Base-by-base conservation (phyloP, 2,329 filamentous ascomycete genomes). In the Paecilomyces variotii region DNA sequence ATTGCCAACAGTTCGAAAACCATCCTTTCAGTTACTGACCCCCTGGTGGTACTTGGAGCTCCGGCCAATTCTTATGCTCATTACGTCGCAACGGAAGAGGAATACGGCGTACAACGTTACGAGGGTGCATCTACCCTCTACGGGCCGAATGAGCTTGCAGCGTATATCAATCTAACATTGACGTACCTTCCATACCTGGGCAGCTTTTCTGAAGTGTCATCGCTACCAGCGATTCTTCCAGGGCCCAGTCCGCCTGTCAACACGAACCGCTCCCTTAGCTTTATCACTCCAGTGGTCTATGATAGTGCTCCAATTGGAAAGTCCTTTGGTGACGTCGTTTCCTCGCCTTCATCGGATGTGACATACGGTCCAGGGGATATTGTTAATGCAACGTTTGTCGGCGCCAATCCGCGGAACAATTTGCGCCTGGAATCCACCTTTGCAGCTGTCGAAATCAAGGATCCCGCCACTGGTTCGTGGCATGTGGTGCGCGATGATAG, bases 121-220 rank as follows among this genome's bases (percentile, higher is more conserved):
- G 93, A 97, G 76, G 93, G 92, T n/a, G 93, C 90, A 0, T 93
- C 89, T 5, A 97, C 93, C 0, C 84, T 97, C 1, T 94, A 89
- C 71, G 93, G 93, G 0, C 88, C 83, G 1, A 85, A 91, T 72
- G 90, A 91, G 0, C 82, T 97, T 10, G 84, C 88, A 35, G 93
- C 91, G 0, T 94, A 94, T 76, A 89, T 97, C 76, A 92, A 95
- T 72, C 80, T 93, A 51, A 92, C 90, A 0, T 79, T 91, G n/a
- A 82, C 80, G 0, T 85, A 88, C 70, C 82, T 94, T 2, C 81
- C 80, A 14, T 87, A 87, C 70, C 82, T 95, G 2, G 79, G 79
- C 10, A 76, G 78, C 57, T 77, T 78, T 73, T 60, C 67, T 0
- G 60, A 68, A 19, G 58, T 65, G 25, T 76, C 61, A 74, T 78